Base-by-base conservation (phyloP, 129 eudicot species). In the Solidago caesia region DNA sequence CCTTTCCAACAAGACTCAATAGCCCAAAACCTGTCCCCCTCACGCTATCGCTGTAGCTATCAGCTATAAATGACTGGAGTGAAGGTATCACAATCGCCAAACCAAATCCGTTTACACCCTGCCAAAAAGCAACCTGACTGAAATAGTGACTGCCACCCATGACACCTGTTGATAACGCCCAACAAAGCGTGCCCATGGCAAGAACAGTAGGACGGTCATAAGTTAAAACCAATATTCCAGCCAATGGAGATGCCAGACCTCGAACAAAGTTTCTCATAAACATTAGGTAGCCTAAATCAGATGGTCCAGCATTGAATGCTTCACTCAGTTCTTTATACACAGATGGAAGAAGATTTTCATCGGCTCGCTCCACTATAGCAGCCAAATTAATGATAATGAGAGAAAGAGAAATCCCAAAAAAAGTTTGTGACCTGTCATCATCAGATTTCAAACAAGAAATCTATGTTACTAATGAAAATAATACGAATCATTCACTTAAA, bases 281-380 rank as follows among this genome's bases (percentile, higher is more conserved):
- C 21, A 96, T 94, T 61, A 94, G 91, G 61, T 90, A 94, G 47
- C 98, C 98, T 14, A 94, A 90, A 65, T 94, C 98, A 4, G 96
- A 83, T 21, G 98, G 98, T 45, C 98, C 97, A 0, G 89, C 87
- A 33, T 77, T 63, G 72, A 94, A 94, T 16, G 96, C 87, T 84
- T 90, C 96, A 68, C 98, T 94, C 39, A 94, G 91, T 90, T 94
- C 98, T 79, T 91, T 94, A 87, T 94, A 94, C 43, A 94, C 98
- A 3, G 98, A 81, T 80, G 98, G 96, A 57, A 94, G 98, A 74
- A 94, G 97, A 80, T 94, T 90, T 73, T 94, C 98, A 64, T 94
- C 97, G 21, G 98, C 96, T 4, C 97, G 88, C 67, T 94, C 98
- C 90, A 94, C 89, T 79, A 94, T 88, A 6, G 98, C 86, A 16